These are phyloP conservation scores for Pythium insidiosum DNA, from an alignment of 352 stramenopile genomes.

Conservation along the genomic window DNA sequence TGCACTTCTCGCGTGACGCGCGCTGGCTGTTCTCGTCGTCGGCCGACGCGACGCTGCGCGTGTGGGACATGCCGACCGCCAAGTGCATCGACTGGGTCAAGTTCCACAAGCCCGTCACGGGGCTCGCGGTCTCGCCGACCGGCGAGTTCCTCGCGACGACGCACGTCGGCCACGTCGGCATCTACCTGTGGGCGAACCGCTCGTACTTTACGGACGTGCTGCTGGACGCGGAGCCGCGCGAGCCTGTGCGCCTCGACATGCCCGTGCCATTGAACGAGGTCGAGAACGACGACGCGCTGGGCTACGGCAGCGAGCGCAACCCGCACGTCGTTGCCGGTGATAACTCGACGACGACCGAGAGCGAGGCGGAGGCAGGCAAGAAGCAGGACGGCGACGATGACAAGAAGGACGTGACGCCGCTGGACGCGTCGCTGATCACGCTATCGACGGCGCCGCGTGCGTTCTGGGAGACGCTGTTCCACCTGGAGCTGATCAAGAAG, in stretches of 20 bases:
- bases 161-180: conserved; percentile 86
- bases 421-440: conserved; percentile 60
- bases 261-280: conserved; percentile 84
- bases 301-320: conserved; percentile 46
- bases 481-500: conserved; percentile 93
- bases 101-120: conserved; percentile 89
- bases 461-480: conserved; percentile 88
- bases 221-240: conserved; percentile 56
- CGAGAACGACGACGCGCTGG: conserved; percentile 55
- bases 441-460: conserved; percentile 71
- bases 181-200: conserved; percentile 94
- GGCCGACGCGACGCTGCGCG: conserved; percentile 82
- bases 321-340: conserved; percentile 19
- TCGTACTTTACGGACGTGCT: conserved; percentile 91
- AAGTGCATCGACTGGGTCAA: conserved; percentile 93
- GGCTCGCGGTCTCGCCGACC: conserved; percentile 89
- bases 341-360: not conserved
- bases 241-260: conserved; percentile 88
- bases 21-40: conserved; percentile 84
- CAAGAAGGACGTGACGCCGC: conserved; percentile 38
- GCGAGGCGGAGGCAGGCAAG: not conserved
- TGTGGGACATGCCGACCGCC: conserved; percentile 94
- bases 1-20: conserved; percentile 86
- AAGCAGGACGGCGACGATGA: conserved; percentile 21
- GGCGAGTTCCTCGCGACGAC: conserved; percentile 95